Evolutionary conservation across 768 basidiomycete species (phyloP), one percentile per base, ranked within the genome.

Genomic region (Suillus luteus): DNA sequence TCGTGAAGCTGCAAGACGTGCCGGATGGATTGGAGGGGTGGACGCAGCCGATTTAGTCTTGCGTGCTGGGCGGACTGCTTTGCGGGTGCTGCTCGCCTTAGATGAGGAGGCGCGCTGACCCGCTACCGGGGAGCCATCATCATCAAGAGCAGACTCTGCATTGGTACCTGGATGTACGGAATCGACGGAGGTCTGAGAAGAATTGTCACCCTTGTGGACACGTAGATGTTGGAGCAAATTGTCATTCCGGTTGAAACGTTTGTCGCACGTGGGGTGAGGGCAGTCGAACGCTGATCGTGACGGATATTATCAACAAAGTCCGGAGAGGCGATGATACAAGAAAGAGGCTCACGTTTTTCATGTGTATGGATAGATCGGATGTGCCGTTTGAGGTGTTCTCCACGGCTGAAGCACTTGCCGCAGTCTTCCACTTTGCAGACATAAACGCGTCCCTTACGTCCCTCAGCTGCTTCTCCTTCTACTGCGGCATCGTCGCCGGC

Each of bases 221-320:
- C 88, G 86, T 72, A 89, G 77, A 69, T 93, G 91, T 74, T 93
- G 91, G 55, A 89, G 81, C 40, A 93, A 83, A 73, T 93, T 93
- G 71, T 93, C 91, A 67, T 89, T 88, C 65, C 91, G 82, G 64
- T 90, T 91, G 73, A 93, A 93, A 68, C 80, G 81, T 72, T 91
- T 91, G 72, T 84, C 84, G 76, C 91, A 93, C 37, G 79, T 72
- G 4, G 85, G 81, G 70, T 83, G 83, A 33, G 87, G 83, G 75
- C 91, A 93, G 69, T 86, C 82, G 78, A 88, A 90, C 10, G 91
- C 91, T 93, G 64, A 73, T 74, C 71, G 66, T 68, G 61, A 72
- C 64, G 64, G 65, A 48, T 60, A 64, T 66, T 63, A 65, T 58
- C 61, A 67, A 64, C 64, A 65, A 70, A 55, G 61, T 52, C 46